Evolutionary conservation across 257 asterid genomes (phyloP).

Genomic region (Gardenia jasminoides): DNA sequence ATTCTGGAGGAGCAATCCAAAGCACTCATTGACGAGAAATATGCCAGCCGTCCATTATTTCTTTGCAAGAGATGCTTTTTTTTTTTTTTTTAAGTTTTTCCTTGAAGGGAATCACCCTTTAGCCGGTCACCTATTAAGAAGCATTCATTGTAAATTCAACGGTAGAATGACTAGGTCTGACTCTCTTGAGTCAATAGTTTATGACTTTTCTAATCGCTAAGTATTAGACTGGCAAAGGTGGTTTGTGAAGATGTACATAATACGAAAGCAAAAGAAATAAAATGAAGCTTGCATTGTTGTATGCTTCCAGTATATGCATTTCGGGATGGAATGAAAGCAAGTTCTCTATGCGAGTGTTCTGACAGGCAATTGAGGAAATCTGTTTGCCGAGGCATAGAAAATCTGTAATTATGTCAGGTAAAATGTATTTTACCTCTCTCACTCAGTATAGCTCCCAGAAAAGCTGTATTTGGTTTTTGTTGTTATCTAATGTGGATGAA

Average conservation of each 20-base stretch:
- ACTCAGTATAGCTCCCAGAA: background rate
- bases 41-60: background rate
- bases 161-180: background rate
- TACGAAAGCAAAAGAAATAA: slow-evolving; percentile 3
- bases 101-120: slow-evolving; percentile 5
- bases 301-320: background rate
- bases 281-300: background rate
- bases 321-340: background rate
- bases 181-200: background rate
- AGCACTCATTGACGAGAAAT: too few relatives aligned
- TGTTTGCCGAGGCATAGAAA: background rate
- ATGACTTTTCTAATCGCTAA: background rate
- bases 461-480: background rate
- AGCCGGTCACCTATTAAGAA: background rate
- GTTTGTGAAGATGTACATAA: slow-evolving; percentile 16
- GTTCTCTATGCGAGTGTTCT: background rate
- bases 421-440: background rate
- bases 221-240: slow-evolving; percentile 4
- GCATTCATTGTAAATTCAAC: background rate
- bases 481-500: background rate
- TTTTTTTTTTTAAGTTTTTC: background rate
- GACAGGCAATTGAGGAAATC: background rate
- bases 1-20: background rate
- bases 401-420: background rate
- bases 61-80: background rate